Percentiles rank a stretch among this genome's conserved stretches.
Conservation (phyloP, 306 rosid species). For the Mucuna pruriens region DNA sequence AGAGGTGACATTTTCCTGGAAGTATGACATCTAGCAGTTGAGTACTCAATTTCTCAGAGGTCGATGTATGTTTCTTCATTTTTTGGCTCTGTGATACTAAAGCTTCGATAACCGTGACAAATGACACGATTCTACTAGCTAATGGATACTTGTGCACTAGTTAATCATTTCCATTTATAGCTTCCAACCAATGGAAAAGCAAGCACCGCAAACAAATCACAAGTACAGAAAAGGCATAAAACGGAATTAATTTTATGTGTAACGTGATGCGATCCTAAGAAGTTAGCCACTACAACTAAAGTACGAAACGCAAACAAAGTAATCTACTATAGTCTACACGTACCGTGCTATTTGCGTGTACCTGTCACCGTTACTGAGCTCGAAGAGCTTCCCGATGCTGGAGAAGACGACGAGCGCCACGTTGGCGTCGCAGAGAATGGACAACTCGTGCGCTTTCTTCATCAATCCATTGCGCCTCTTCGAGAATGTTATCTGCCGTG, state of each 20-base stretch:
- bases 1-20: too few species aligned
- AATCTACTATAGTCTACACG: background rate
- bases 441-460: constrained; percentile 33
- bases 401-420: constrained; percentile 34
- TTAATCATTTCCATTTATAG: background rate
- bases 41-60: too few species aligned
- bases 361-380: constrained; percentile 27
- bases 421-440: constrained; percentile 29
- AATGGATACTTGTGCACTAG: background rate
- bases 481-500: constrained; percentile 31
- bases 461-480: constrained; percentile 38
- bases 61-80: too few species aligned
- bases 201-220: background rate
- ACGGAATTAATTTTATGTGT: background rate
- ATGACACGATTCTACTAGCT: background rate
- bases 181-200: background rate
- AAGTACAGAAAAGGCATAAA: background rate
- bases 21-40: too few species aligned
- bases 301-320: background rate
- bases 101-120: background rate
- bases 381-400: constrained; percentile 25
- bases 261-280: background rate
- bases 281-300: background rate
- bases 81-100: too few species aligned
- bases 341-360: background rate